A percentile compares a stretch with the other conserved stretches of the same genome.
phyloP scores from a whole-genome alignment of 2,329 filamentous ascomycete genomes.

The Verticillium dahliae region DNA sequence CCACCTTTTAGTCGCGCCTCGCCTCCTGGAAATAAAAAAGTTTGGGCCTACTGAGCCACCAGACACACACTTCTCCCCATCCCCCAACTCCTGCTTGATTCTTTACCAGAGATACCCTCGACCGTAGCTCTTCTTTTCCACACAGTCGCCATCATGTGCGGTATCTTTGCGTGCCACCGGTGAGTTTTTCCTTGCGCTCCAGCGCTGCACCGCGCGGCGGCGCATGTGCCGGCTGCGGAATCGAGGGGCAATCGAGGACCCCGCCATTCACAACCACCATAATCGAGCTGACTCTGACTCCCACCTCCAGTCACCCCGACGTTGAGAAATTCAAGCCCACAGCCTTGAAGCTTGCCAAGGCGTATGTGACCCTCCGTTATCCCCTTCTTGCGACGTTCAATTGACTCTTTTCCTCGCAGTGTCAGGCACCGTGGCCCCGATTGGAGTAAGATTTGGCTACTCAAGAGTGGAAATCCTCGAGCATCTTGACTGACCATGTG shows the following conservation, averaged over 20 bases:
- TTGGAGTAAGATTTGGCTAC: constrained; percentile 72
- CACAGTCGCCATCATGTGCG: constrained; percentile 70
- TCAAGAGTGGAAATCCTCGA: background rate
- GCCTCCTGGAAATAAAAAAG: constrained; percentile 1
- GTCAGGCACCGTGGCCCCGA: constrained; percentile 95
- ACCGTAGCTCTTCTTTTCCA: background rate
- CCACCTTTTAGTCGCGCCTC: constrained; percentile 6
- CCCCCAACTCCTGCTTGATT: constrained; percentile 4
- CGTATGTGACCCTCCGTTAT: constrained; percentile 49
- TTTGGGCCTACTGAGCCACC: background rate
- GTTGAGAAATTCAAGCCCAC: constrained; percentile 95
- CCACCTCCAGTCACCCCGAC: constrained; percentile 66
- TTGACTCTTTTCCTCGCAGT: constrained; percentile 44
- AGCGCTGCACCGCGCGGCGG: background rate
- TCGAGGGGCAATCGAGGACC: constrained; percentile 30
- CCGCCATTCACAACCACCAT: constrained; percentile 19
- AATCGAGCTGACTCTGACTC: constrained; percentile 10
- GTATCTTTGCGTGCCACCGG: constrained; percentile 93
- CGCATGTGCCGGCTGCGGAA: constrained; percentile 5
- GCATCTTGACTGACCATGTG: background rate
- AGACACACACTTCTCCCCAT: constrained; percentile 5
- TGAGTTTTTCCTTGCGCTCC: constrained; percentile 37
- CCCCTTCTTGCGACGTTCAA: constrained; percentile 15
- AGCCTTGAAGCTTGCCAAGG: constrained; percentile 87
- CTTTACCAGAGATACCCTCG: constrained; percentile 2